Evolutionary conservation across 2,329 filamentous ascomycete genomes (phyloP), one percentile per base, ranked within the genome.

Genomic region (Epicoccum sorghinum): DNA sequence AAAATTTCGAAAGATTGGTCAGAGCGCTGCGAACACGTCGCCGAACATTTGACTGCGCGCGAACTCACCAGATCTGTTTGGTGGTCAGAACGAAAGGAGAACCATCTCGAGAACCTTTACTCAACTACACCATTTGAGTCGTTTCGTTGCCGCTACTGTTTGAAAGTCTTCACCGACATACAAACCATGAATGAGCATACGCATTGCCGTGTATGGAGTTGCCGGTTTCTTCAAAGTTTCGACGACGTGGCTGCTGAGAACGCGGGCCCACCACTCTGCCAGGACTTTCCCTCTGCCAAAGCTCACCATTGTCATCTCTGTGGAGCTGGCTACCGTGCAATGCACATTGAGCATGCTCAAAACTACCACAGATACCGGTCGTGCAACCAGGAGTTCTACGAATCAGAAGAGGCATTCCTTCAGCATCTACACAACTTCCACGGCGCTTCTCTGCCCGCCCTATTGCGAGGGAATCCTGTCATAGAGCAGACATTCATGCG

Each of bases 291-390:
- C 1, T 70, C 69, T 18, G 65, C 68, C 30, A 73, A 71, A 39
- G 68, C 69, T 7, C 71, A 72, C 41, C 70, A 72, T 41, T 74
- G 71, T 36, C 68, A 74, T 55, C 57, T 74, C 6, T 74, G 71
- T 42, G 70, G 71, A 33, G 64, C 66, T 9, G 70, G 68, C 23
- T 73, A 74, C 45, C 60, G 66, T 10, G 64, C 66, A 14, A 62
- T 66, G 5, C 69, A 71, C 49, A 51, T 68, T 8, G 71, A 73
- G 30, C 71, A 74, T 54, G 71, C 71, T 7, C 65, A 71, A 30
- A 63, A 65, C 25, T 68, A 70, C 47, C 71, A 74, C 49, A 60
- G 62, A 14, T 71, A 73, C 44, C 65, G 71, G 2, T 63, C 66
- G 12, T 74, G 71, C 27, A 66, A 71, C 18, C 71, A 74, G 40